Evolutionary conservation across 106 monocot genomes (phyloP).

Genomic region (Dioscorea dumetorum): DNA sequence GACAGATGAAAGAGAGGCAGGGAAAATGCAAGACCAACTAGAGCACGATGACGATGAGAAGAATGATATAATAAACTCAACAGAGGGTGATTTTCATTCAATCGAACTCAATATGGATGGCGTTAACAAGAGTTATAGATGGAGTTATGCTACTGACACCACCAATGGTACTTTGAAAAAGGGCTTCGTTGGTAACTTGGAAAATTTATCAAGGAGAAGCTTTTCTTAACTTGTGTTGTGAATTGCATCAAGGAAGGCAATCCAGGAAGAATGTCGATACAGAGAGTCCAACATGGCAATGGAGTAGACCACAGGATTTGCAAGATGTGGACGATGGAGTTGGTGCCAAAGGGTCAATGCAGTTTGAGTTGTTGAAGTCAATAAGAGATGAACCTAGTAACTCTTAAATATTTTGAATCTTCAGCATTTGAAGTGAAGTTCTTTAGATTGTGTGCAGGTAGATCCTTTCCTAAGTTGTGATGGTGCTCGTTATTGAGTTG

Average conservation of each 20-base stretch:
- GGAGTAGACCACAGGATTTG: slow-evolving; percentile 6
- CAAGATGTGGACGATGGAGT: slow-evolving; percentile 11
- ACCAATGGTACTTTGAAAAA: neutral
- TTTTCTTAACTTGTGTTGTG: neutral
- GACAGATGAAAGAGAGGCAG: neutral
- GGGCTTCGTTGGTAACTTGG: neutral
- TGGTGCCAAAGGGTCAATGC: slow-evolving; percentile 13
- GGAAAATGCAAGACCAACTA: slow-evolving; percentile 5
- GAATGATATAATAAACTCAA: slow-evolving; percentile 19
- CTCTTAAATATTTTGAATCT: neutral
- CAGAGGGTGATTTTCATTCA: slow-evolving; percentile 62
- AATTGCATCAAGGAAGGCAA: slow-evolving; percentile 9
- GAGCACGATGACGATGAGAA: slow-evolving; percentile 16
- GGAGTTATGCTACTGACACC: slow-evolving; percentile 32
- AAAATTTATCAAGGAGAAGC: neutral
- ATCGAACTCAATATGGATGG: slow-evolving; percentile 71
- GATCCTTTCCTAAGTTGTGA: no score
- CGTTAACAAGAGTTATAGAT: slow-evolving; percentile 30
- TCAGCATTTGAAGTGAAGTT: no score
- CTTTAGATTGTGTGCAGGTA: no score
- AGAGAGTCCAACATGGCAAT: slow-evolving; percentile 29
- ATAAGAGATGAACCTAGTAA: slow-evolving; percentile 1
- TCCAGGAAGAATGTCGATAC: slow-evolving; percentile 28
- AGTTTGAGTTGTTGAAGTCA: slow-evolving; percentile 1
- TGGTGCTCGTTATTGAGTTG: no score